A percentile compares a stretch with the other conserved stretches of the same genome.
phyloP scores from a whole-genome alignment of 2,329 filamentous ascomycete genomes.

The Amphichorda felina region DNA sequence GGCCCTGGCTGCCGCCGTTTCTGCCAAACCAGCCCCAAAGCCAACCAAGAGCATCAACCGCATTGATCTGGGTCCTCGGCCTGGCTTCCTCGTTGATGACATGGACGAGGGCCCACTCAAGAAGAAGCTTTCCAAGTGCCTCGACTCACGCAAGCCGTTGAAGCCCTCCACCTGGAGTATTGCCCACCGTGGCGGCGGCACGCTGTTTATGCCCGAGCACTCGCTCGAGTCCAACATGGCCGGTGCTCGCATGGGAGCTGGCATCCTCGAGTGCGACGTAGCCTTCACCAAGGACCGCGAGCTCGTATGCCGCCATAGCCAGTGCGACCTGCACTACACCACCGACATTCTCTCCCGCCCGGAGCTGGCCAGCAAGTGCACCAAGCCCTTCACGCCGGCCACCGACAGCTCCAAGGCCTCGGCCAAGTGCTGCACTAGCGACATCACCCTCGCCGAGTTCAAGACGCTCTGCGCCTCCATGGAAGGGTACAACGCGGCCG shows the following conservation, averaged over 20 bases:
- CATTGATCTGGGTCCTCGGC: conserved; percentile 50
- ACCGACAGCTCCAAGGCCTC: conserved; percentile 35
- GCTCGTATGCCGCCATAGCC: conserved; percentile 54
- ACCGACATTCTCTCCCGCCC: conserved; percentile 54
- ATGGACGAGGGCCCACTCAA: conserved; percentile 51
- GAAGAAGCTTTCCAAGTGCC: conserved; percentile 44
- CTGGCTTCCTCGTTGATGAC: conserved; percentile 51
- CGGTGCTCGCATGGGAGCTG: conserved; percentile 55
- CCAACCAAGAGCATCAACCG: conserved; percentile 26
- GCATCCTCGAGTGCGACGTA: conserved; percentile 57
- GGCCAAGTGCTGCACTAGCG: conserved; percentile 60
- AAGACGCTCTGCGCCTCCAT: conserved; percentile 59
- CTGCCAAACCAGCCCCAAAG: not conserved
- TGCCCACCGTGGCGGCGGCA: conserved; percentile 49
- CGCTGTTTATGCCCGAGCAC: conserved; percentile 54
- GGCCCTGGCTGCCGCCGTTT: not conserved
- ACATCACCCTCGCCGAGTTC: conserved; percentile 58
- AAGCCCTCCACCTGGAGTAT: conserved; percentile 44
- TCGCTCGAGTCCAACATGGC: conserved; percentile 46
- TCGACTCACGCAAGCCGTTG: conserved; percentile 39
- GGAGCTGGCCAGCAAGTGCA: conserved; percentile 53
- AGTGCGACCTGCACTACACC: conserved; percentile 58
- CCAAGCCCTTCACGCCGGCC: conserved; percentile 46
- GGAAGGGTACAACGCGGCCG: conserved; percentile 49
- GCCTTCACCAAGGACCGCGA: conserved; percentile 52